A percentile compares a stretch with the other conserved stretches of the same genome.
Conservation (phyloP, 2,329 filamentous ascomycete genomes). For the Phialocephala subalpina region DNA sequence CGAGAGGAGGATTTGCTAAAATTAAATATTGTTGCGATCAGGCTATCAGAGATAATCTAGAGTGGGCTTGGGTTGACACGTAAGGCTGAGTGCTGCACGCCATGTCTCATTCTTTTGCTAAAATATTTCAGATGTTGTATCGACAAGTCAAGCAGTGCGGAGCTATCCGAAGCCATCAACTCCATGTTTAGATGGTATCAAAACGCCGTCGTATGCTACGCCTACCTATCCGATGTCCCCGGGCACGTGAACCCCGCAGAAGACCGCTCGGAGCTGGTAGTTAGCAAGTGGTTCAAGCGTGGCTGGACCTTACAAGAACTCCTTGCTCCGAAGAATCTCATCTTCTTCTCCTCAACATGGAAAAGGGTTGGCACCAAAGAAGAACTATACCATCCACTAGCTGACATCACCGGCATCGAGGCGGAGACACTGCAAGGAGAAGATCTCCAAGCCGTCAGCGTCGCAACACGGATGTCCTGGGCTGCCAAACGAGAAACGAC, state of each 20-base stretch:
- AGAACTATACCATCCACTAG: background rate
- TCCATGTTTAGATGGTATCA: constrained; percentile 22
- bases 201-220: constrained; percentile 24
- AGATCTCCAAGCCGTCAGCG: background rate
- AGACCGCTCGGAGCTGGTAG: constrained; percentile 12
- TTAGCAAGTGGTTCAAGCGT: constrained; percentile 22
- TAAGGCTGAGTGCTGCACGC: background rate
- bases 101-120: background rate
- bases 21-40: constrained; percentile 8
- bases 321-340: constrained; percentile 41
- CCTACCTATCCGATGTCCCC: constrained; percentile 26
- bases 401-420: constrained; percentile 3
- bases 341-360: constrained; percentile 26
- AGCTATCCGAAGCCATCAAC: constrained; percentile 11
- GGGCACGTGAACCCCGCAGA: background rate
- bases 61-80: constrained; percentile 12
- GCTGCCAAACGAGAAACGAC: constrained; percentile 12
- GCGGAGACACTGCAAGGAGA: background rate
- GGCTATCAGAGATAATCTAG: background rate
- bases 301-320: constrained; percentile 30
- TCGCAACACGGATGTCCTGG: constrained; percentile 15
- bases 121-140: constrained; percentile 1
- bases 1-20: background rate
- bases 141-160: constrained; percentile 10
- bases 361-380: constrained; percentile 12